Base-by-base conservation (phyloP, 2,329 filamentous ascomycete genomes). In the Domatiomyces catenatus region DNA sequence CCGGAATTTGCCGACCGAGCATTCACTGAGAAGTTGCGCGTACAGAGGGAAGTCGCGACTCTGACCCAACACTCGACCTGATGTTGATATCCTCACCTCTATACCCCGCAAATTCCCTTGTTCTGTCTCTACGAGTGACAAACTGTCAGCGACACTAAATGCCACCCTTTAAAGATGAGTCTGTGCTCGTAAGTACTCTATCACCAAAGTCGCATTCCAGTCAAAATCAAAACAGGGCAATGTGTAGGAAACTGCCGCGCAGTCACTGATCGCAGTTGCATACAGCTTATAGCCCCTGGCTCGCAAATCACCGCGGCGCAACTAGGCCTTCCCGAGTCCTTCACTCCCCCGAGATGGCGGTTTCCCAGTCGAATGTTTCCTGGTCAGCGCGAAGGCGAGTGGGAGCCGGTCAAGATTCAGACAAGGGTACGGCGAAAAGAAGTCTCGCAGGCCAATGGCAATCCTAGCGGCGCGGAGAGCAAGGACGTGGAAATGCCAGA, bases 301-400 rank as follows among this genome's bases (percentile, higher is more conserved):
- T 94, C 88, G 66, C 82, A 84, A 69, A 90, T 83, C 57, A 94
- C 88, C 52, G 80, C 94, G 71, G 89, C 88, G 58, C 88, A 94
- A 75, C 77, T 94, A 42, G 89, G 89, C 48, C 83, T 92, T 60
- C 82, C 81, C 60, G 89, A 95, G 71, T 81, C 79, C n/a, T 83
- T 96, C 66, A 94, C 89, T 36, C 89, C 88, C 44, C 87, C 92
- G n/a, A 77, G 81, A 55, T 79, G 86, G 66, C 85, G 88, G 59
- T 78, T 96, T 58, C 81, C 85, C 28, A 95, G 90, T 67, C 84
- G 92, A 71, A 94, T 98, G 88, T 98, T 96, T 61, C 75, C 76
- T 1, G 80, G 75, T 49, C 80, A 81, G 59, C 88, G 93, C 63
- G 75, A 77, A 49, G 85, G 86, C 52, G 81, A 84, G 63, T 88